A percentile compares a stretch with the other conserved stretches of the same genome.
phyloP scores from a whole-genome alignment of 108 stramenopile species.

The Fragilaria crotonensis region DNA sequence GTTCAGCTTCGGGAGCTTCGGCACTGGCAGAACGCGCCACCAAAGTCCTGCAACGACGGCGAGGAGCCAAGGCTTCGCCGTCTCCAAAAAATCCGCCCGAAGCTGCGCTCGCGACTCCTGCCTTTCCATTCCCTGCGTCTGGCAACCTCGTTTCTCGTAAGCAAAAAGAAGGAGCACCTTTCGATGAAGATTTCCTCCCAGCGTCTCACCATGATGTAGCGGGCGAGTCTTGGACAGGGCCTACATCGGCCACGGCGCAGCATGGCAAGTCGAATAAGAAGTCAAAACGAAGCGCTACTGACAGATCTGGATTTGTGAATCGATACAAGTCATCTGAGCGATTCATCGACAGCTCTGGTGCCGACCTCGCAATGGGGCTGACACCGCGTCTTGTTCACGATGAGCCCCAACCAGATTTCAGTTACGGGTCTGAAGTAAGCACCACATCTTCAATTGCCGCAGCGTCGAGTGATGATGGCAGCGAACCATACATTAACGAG shows the following conservation, averaged over 20 bases:
- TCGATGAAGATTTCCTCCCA: background rate
- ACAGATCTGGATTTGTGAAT: background rate
- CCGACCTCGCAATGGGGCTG: background rate
- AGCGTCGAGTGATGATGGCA: background rate
- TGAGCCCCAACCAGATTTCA: background rate
- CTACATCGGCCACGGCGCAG: no score
- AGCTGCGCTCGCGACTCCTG: background rate
- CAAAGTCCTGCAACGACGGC: background rate
- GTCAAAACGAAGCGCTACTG: background rate
- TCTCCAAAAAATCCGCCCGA: background rate
- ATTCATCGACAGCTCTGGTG: background rate
- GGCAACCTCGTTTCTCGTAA: background rate
- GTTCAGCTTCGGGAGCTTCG: background rate
- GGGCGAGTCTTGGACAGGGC: background rate
- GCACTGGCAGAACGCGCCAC: background rate
- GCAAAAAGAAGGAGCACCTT: background rate
- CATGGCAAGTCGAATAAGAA: background rate
- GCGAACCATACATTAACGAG: background rate
- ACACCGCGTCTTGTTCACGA: background rate
- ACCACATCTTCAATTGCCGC: background rate
- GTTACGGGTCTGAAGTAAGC: background rate
- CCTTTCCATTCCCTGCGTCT: background rate
- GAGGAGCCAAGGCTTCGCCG: background rate
- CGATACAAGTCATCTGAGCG: background rate
- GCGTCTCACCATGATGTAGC: background rate